Conservation (phyloP, 352 stramenopile species). For the Globisporangium megalacanthum region DNA sequence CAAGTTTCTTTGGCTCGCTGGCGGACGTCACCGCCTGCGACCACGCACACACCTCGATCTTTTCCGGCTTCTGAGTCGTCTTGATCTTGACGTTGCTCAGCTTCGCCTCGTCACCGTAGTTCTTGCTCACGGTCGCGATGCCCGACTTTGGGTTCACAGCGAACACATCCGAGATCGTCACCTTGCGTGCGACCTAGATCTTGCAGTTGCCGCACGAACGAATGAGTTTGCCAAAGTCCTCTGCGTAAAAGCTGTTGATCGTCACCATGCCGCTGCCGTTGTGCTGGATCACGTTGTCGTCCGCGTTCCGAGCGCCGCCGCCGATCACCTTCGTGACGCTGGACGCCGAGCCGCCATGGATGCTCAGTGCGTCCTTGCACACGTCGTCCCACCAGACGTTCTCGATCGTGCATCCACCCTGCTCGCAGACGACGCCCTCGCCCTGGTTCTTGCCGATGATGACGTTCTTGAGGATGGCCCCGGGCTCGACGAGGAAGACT, state of each 20-base stretch:
- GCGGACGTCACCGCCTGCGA: slow-evolving; percentile 19
- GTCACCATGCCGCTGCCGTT: slow-evolving; percentile 20
- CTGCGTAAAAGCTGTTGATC: slow-evolving; percentile 27
- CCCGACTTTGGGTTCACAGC: slow-evolving; percentile 19
- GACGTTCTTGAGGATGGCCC: slow-evolving; percentile 25
- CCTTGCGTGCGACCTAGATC: slow-evolving; percentile 15
- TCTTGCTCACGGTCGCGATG: slow-evolving; percentile 27
- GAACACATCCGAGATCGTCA: slow-evolving; percentile 23
- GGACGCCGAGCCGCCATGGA: slow-evolving; percentile 20
- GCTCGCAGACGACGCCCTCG: slow-evolving; percentile 25
- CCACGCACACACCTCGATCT: slow-evolving; percentile 22
- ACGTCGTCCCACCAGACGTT: slow-evolving; percentile 30
- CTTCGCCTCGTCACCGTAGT: slow-evolving; percentile 22
- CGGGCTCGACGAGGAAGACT: slow-evolving; percentile 24
- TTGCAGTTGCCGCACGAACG: slow-evolving; percentile 28
- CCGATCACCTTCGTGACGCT: slow-evolving; percentile 21
- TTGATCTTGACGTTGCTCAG: slow-evolving; percentile 22
- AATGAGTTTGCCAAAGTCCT: slow-evolving; percentile 27
- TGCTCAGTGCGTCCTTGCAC: slow-evolving; percentile 23
- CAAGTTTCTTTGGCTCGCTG: not conserved
- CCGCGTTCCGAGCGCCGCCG: slow-evolving; percentile 20
- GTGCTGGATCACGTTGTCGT: slow-evolving; percentile 31
- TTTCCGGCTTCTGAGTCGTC: slow-evolving; percentile 16
- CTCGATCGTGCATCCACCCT: slow-evolving; percentile 25
- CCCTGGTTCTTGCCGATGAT: slow-evolving; percentile 28